Percentiles rank a stretch among this genome's conserved stretches.
phyloP scores from a whole-genome alignment of 257 asterid species.

The Osmanthus fragrans region DNA sequence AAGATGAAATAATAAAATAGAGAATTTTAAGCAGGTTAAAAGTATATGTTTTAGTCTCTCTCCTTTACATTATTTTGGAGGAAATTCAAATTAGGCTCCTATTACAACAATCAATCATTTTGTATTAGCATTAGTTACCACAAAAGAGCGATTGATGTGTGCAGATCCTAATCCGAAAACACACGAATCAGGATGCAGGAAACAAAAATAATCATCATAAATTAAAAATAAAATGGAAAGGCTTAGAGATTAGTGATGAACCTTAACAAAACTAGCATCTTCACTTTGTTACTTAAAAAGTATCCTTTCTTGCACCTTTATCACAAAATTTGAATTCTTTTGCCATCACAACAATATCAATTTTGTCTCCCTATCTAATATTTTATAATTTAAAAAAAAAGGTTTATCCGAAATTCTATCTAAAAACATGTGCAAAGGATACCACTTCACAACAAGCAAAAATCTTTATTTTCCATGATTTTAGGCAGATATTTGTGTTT shows the following conservation, averaged over 20 bases:
- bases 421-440: too few species aligned
- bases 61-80: background rate
- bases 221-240: background rate
- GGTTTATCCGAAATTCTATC: too few species aligned
- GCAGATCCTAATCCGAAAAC: background rate
- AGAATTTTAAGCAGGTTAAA: too few species aligned
- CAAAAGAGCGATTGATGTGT: background rate
- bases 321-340: background rate
- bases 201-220: too few species aligned
- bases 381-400: too few species aligned
- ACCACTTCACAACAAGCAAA: too few species aligned
- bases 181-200: background rate
- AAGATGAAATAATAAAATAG: background rate
- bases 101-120: background rate
- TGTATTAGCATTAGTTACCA: background rate
- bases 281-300: background rate
- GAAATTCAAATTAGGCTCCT: background rate
- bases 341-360: background rate
- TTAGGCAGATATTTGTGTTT: too few species aligned
- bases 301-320: background rate
- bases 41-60: background rate
- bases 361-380: background rate
- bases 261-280: background rate
- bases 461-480: too few species aligned
- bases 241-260: background rate